Evolutionary conservation across 106 monocot genomes (phyloP).

Genomic region (Gastrodia elata): DNA sequence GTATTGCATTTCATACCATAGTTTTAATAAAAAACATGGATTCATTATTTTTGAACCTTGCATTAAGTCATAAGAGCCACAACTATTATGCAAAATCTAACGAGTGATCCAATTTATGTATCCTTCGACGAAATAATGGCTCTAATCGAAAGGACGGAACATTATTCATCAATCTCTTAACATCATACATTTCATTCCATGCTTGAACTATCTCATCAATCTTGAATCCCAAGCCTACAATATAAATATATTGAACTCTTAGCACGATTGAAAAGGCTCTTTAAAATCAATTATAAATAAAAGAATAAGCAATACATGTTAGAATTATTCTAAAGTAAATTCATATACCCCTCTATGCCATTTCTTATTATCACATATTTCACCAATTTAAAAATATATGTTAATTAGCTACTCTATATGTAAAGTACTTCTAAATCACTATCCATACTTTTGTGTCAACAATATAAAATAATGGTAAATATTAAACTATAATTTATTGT

Average conservation of each 20-base stretch:
- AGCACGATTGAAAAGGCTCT: not conserved
- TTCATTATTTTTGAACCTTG: not conserved
- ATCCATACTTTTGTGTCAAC: not conserved
- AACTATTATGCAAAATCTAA: constrained; percentile 48
- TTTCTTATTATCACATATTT: not conserved
- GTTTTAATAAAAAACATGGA: not conserved
- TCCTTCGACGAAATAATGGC: constrained; percentile 60
- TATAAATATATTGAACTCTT: not conserved
- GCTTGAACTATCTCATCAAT: constrained; percentile 91
- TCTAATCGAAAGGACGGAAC: constrained; percentile 69
- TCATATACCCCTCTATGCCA: not conserved
- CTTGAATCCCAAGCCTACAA: constrained; percentile 69
- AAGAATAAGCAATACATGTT: not conserved
- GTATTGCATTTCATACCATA: not conserved
- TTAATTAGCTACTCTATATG: not conserved
- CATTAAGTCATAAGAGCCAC: not conserved
- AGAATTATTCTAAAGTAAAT: not conserved
- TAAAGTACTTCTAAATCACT: not conserved
- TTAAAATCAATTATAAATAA: not conserved
- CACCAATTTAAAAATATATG: not conserved
- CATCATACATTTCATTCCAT: constrained; percentile 98
- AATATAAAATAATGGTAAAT: not conserved
- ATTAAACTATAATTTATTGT: not conserved
- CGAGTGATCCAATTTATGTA: constrained; percentile 54
- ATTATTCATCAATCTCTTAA: constrained; percentile 59